These are phyloP conservation scores for Teunomyces pallodes DNA, from an alignment of 805 yeast species.

Conservation along the genomic window DNA sequence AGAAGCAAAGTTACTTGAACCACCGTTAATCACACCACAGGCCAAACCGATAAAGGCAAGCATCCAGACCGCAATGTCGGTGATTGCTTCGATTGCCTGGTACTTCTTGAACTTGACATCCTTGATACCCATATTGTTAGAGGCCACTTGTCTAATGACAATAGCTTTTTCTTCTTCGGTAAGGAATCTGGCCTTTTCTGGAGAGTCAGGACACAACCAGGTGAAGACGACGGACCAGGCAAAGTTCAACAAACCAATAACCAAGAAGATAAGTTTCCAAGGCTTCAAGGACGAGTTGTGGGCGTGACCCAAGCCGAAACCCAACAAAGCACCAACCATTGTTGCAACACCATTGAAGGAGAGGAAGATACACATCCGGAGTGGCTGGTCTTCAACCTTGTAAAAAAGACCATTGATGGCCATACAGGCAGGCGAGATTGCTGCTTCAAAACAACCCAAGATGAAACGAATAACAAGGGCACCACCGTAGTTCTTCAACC, in stretches of 20 bases:
- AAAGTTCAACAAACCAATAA: slow-evolving; percentile 54
- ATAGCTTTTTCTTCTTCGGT: slow-evolving; percentile 38
- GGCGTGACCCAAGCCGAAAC: slow-evolving; percentile 53
- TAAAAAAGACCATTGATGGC: slow-evolving; percentile 63
- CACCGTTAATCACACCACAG: slow-evolving; percentile 33
- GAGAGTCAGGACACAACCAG: slow-evolving; percentile 51
- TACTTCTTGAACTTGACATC: slow-evolving; percentile 43
- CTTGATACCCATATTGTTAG: slow-evolving; percentile 53
- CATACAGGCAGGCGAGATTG: slow-evolving; percentile 55
- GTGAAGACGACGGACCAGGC: slow-evolving; percentile 45
- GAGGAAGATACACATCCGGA: slow-evolving; percentile 55
- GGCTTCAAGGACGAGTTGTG: slow-evolving; percentile 35
- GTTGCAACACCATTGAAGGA: slow-evolving; percentile 57
- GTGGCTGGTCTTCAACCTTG: slow-evolving; percentile 49
- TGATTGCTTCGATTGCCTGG: slow-evolving; percentile 39
- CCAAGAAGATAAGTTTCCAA: slow-evolving; percentile 60
- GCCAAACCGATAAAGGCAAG: slow-evolving; percentile 21
- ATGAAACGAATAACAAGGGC: slow-evolving; percentile 54
- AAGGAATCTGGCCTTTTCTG: slow-evolving; percentile 33
- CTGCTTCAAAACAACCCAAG: slow-evolving; percentile 53
- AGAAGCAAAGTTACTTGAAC: slow-evolving; percentile 31
- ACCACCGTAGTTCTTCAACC: slow-evolving; percentile 49
- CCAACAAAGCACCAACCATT: slow-evolving; percentile 43
- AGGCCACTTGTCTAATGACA: slow-evolving; percentile 44
- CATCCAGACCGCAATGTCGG: slow-evolving; percentile 20